These are phyloP conservation scores for Aureobasidium sp. DNA, from an alignment of 2,329 filamentous ascomycete species.

Conservation along the genomic window DNA sequence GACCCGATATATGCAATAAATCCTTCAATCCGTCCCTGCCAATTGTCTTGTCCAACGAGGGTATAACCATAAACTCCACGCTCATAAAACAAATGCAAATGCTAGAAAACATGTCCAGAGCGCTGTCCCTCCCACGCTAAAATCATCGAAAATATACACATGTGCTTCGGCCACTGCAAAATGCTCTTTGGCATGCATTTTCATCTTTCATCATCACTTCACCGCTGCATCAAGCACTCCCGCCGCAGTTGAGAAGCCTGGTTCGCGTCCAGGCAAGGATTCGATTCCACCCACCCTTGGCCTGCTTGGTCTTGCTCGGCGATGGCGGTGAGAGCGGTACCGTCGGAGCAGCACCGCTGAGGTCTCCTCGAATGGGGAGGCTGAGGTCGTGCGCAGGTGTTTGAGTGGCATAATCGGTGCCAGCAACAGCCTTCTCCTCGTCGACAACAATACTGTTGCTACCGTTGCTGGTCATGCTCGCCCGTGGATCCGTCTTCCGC, in stretches of 20 bases:
- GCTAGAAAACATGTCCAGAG: not conserved
- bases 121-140: not conserved
- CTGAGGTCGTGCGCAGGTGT: constrained; percentile 27
- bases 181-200: not conserved
- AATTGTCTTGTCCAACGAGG: not conserved
- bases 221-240: not conserved
- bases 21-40: not conserved
- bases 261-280: constrained; percentile 52
- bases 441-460: constrained; percentile 14
- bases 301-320: constrained; percentile 26
- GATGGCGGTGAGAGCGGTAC: constrained; percentile 15
- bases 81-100: constrained; percentile 12
- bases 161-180: not conserved
- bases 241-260: constrained; percentile 43
- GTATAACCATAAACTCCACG: constrained; percentile 14
- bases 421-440: constrained; percentile 23
- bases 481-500: constrained; percentile 32
- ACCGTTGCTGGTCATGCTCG: constrained; percentile 19
- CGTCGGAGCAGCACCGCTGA: constrained; percentile 26
- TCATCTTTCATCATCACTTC: not conserved
- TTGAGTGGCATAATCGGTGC: constrained; percentile 31
- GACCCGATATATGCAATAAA: not conserved
- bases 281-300: constrained; percentile 42
- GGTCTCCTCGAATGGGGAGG: constrained; percentile 23
- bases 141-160: not conserved